These are phyloP conservation scores for Candida caryicola DNA, from an alignment of 805 yeast genomes.

Conservation along the genomic window DNA sequence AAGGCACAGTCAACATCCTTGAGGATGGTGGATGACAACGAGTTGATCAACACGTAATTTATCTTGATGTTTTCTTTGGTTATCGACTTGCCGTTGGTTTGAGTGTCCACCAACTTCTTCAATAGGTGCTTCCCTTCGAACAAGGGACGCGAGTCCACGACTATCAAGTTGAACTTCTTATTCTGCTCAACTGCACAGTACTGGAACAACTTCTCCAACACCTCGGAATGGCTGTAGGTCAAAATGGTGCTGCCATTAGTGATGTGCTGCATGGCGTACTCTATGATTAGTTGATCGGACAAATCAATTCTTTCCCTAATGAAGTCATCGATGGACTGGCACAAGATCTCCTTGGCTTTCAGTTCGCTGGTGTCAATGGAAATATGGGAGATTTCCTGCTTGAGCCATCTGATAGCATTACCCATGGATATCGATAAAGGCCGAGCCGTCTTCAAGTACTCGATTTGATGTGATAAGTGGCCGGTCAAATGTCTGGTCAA, in stretches of 20 bases:
- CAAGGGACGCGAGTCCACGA: conserved; percentile 90
- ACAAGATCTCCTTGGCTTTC: conserved; percentile 63
- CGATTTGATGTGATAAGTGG: conserved; percentile 89
- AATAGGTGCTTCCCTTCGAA: conserved; percentile 88
- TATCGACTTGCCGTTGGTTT: conserved; percentile 25
- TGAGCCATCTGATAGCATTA: conserved; percentile 94
- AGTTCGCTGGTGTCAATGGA: conserved; percentile 68
- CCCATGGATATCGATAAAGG: conserved; percentile 96
- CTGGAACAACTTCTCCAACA: conserved; percentile 69
- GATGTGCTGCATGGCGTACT: conserved; percentile 75
- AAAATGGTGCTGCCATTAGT: conserved; percentile 73
- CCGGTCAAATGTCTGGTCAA: conserved; percentile 84
- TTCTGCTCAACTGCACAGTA: conserved; percentile 59
- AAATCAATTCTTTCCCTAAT: conserved; percentile 79
- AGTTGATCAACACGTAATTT: conserved; percentile 75
- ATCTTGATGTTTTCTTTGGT: conserved; percentile 60
- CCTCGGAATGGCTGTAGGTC: conserved; percentile 86
- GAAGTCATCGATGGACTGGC: conserved; percentile 72
- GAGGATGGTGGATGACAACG: conserved; percentile 70
- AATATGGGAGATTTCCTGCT: conserved; percentile 84
- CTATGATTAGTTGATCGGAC: conserved; percentile 78
- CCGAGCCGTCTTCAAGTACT: conserved; percentile 83
- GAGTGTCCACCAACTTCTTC: conserved; percentile 51
- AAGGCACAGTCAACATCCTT: conserved; percentile 88
- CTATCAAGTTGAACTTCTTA: conserved; percentile 71